These are phyloP conservation scores for Pinus taeda DNA, from an alignment of 75 land plant genomes.

Conservation along the genomic window DNA sequence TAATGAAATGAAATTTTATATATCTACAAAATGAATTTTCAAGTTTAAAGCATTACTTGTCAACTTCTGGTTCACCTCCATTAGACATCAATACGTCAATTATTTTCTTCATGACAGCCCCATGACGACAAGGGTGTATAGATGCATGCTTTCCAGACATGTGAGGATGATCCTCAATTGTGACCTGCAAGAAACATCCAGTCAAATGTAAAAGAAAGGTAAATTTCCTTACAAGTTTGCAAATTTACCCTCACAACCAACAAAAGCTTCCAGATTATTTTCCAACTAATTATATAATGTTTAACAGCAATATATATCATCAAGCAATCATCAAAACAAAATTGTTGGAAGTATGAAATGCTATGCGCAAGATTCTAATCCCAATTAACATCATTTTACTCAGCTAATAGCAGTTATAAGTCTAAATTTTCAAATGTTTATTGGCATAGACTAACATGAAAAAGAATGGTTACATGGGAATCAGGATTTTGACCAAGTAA, in stretches of 20 bases:
- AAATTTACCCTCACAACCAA: not conserved
- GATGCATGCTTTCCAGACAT: slow-evolving; percentile 98
- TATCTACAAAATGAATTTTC: not conserved
- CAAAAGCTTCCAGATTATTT: not conserved
- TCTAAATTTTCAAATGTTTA: too few relatives aligned
- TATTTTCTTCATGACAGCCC: slow-evolving; percentile 99
- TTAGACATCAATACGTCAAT: slow-evolving; percentile 85
- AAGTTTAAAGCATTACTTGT: slow-evolving; percentile 61
- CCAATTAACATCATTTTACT: too few relatives aligned
- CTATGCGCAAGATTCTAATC: too few relatives aligned
- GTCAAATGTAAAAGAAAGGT: not conserved
- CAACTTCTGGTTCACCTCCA: slow-evolving; percentile 98
- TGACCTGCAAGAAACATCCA: slow-evolving; percentile 54
- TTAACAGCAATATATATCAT: too few relatives aligned
- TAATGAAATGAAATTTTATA: not conserved
- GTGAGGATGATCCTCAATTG: slow-evolving; percentile 99
- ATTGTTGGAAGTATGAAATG: too few relatives aligned
- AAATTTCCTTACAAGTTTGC: slow-evolving; percentile 1
- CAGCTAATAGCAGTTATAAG: too few relatives aligned
- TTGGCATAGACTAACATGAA: too few relatives aligned
- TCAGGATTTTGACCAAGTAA: too few relatives aligned
- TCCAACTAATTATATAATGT: not conserved
- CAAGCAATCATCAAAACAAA: too few relatives aligned
- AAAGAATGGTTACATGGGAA: too few relatives aligned
- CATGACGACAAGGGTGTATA: slow-evolving; percentile 96